These are phyloP conservation scores for Lachnellula cervina DNA, from an alignment of 2,329 filamentous ascomycete genomes.

Conservation along the genomic window DNA sequence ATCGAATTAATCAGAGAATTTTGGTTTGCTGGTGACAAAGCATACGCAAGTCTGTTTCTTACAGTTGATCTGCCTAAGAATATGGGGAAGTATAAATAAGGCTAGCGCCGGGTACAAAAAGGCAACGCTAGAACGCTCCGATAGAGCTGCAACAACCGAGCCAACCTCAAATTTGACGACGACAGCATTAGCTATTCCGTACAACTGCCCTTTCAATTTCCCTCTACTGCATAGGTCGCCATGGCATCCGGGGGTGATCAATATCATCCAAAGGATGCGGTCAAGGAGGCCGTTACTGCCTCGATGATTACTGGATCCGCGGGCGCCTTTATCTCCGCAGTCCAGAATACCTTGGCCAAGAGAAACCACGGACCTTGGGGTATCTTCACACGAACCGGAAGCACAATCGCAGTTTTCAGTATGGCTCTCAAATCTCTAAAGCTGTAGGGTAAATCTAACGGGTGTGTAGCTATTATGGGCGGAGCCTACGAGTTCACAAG, in stretches of 20 bases:
- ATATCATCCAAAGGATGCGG: constrained; percentile 72
- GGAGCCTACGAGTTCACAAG: constrained; percentile 63
- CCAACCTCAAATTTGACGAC: constrained; percentile 22
- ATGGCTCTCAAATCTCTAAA: constrained; percentile 6
- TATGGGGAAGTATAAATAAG: no score
- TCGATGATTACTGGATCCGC: constrained; percentile 59
- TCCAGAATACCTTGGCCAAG: constrained; percentile 83
- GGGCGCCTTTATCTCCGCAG: constrained; percentile 68
- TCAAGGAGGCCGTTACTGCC: constrained; percentile 61
- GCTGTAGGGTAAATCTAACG: constrained; percentile 9
- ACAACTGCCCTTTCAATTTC: constrained; percentile 1
- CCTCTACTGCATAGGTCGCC: constrained; percentile 28
- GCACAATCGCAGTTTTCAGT: constrained; percentile 66
- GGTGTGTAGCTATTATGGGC: constrained; percentile 56
- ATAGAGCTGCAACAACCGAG: not conserved
- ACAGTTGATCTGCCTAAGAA: not conserved
- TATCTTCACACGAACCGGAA: constrained; percentile 73
- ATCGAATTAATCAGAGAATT: not conserved
- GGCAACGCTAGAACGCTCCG: not conserved
- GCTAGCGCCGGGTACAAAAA: no score
- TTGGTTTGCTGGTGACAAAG: not conserved
- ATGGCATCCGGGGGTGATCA: constrained; percentile 47
- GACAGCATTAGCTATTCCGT: not conserved
- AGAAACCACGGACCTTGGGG: constrained; percentile 76
- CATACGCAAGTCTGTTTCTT: not conserved